A percentile compares a stretch with the other conserved stretches of the same genome.
Conservation (phyloP, 768 basidiomycete species). For the Tylopilus balloui region DNA sequence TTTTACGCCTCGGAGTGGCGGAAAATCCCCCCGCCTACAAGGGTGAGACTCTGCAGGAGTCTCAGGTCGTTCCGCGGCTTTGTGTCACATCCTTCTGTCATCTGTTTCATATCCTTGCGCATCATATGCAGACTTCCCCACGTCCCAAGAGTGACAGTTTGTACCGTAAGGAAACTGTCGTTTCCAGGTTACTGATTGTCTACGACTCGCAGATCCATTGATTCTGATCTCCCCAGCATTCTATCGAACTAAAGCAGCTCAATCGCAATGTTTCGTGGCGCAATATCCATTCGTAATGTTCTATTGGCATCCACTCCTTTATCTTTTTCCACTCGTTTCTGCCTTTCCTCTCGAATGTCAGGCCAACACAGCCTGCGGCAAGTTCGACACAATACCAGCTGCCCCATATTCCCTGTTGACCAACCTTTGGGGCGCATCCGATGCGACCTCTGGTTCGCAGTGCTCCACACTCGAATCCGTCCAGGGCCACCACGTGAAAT, state of each 20-base stretch:
- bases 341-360: conserved; percentile 1
- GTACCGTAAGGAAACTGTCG: background rate
- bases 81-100: background rate
- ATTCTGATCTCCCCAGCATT: background rate
- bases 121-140: background rate
- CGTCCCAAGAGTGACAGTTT: background rate
- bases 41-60: background rate
- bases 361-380: conserved; percentile 32
- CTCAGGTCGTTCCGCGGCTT: background rate
- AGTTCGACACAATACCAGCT: conserved; percentile 47
- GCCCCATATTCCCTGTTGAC: conserved; percentile 47
- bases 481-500: conserved; percentile 40
- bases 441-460: conserved; percentile 46
- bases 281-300: conserved; percentile 8
- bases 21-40: too few species aligned
- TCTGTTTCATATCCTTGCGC: conserved; percentile 3
- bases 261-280: background rate
- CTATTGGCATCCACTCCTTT: conserved; percentile 9
- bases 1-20: background rate
- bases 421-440: conserved; percentile 42
- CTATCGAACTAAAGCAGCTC: conserved; percentile 6
- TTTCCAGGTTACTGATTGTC: conserved; percentile 2
- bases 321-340: conserved; percentile 22
- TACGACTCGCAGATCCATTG: background rate
- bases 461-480: conserved; percentile 45